Conservation (phyloP, 179 eudicot species). For the Beta lomatogona region DNA sequence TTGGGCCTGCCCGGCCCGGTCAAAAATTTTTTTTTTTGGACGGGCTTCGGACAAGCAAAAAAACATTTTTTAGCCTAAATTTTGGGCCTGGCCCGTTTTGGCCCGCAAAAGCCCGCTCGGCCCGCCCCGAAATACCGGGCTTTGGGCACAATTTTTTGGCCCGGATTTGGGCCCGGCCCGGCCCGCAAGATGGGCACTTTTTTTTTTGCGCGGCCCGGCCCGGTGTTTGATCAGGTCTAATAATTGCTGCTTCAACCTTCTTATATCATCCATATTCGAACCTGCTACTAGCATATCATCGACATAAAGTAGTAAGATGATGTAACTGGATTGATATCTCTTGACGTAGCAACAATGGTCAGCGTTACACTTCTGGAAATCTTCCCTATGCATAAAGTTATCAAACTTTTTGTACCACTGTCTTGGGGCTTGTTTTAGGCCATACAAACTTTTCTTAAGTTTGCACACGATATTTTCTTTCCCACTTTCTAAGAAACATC, state of each 20-base stretch:
- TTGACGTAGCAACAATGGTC: conserved; percentile 5
- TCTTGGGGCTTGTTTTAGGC: not conserved
- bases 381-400: not conserved
- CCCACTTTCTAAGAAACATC: not conserved
- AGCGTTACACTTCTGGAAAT: not conserved
- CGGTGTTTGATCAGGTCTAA: no score
- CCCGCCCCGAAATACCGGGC: no score
- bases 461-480: conserved; percentile 2
- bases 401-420: not conserved
- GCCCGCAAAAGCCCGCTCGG: no score
- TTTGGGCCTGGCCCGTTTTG: no score
- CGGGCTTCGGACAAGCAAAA: no score
- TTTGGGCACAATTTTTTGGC: no score
- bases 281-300: conserved; percentile 3
- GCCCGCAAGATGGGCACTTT: no score
- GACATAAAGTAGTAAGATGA: conserved; percentile 8
- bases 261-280: conserved; percentile 2
- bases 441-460: conserved; percentile 3
- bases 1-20: no score
- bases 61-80: no score
- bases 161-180: no score
- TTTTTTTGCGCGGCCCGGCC: no score
- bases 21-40: no score
- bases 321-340: conserved; percentile 7
- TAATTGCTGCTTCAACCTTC: not conserved